Percentiles rank a stretch among this genome's conserved stretches.
phyloP scores from a whole-genome alignment of 441 rosid genomes.

The Theobroma grandiflorum region DNA sequence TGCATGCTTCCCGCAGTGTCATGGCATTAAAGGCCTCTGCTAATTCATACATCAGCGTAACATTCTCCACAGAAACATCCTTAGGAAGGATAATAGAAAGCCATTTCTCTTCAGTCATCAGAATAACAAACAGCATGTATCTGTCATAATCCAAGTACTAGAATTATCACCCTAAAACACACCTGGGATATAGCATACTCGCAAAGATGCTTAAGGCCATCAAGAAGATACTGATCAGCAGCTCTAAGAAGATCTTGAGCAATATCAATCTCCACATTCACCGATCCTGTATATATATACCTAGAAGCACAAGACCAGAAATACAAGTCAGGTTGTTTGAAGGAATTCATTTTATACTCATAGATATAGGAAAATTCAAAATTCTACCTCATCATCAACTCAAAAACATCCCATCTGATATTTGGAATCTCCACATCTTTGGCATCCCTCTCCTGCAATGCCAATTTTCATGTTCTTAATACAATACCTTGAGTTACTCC shows the following conservation, averaged over 20 bases:
- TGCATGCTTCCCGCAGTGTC: conserved; percentile 62
- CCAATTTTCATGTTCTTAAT: conserved; percentile 1
- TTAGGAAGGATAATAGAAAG: conserved; percentile 19
- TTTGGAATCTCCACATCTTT: conserved; percentile 75
- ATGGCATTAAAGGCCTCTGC: conserved; percentile 66
- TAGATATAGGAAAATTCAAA: conserved; percentile 4
- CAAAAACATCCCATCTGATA: conserved; percentile 74
- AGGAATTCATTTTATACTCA: not conserved
- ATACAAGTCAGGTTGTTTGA: not conserved
- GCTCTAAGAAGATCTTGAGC: conserved; percentile 76
- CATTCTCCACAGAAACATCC: conserved; percentile 63
- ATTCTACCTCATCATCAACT: conserved; percentile 70
- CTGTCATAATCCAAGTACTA: not conserved
- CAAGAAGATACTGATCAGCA: conserved; percentile 77
- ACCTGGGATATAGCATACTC: conserved; percentile 72
- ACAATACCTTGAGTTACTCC: not conserved
- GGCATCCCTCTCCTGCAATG: conserved; percentile 62
- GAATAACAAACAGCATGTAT: not conserved
- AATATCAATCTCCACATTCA: conserved; percentile 46
- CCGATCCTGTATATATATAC: conserved; percentile 69
- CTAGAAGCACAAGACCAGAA: conserved; percentile 37
- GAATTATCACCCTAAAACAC: conserved; percentile 11
- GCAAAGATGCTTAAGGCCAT: conserved; percentile 67
- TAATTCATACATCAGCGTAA: conserved; percentile 59
- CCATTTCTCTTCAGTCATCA: not conserved